Evolutionary conservation across 345 rosid species (phyloP), one percentile per base, ranked within the genome.

Genomic region (Euclidium syriacum): DNA sequence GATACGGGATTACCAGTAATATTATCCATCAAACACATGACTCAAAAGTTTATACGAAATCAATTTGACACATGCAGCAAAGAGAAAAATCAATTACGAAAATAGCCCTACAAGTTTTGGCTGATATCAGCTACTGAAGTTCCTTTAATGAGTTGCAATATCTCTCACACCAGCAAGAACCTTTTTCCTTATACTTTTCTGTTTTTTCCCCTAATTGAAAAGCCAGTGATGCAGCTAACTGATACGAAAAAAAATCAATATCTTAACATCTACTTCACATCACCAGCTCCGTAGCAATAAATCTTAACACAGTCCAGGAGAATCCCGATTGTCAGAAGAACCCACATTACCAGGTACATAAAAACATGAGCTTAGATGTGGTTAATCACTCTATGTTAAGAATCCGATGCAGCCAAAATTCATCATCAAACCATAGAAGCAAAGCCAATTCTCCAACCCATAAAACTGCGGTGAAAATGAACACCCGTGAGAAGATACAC

Each of bases 271-370:
- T 40, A 50, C 15, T 26, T 38, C 42, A 67, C 38, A 29, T 40
- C 8, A 36, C 12, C 49, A 38, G n/a, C 33, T 61, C 14, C 57
- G 15, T 49, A 42, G 27, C 41, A 8, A 38, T 4, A 42, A 12
- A 42, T n/a, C 8, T 19, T 3, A 29, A 58, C 4, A 17, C 36
- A 25, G 7, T 7, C 62, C 10, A 38, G 18, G n/a, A 33, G 46
- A 29, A 19, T 34, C 35, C 44, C 22, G 14, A 34, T 63, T 8
- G 25, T 29, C 58, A 36, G 68, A 62, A 27, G 49, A 50, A 50
- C 50, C 42, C 49, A 54, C 65, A 68, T 68, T 51, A 68, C 46
- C 53, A 68, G 66, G 73, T 39, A 40, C 44, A 40, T 30, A 40
- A 50, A 49, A 49, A 59, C 44, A 49, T 52, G 52, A 58, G 29